These are phyloP conservation scores for Karstenula rhodostoma DNA, from an alignment of 2,329 filamentous ascomycete genomes.

Conservation along the genomic window DNA sequence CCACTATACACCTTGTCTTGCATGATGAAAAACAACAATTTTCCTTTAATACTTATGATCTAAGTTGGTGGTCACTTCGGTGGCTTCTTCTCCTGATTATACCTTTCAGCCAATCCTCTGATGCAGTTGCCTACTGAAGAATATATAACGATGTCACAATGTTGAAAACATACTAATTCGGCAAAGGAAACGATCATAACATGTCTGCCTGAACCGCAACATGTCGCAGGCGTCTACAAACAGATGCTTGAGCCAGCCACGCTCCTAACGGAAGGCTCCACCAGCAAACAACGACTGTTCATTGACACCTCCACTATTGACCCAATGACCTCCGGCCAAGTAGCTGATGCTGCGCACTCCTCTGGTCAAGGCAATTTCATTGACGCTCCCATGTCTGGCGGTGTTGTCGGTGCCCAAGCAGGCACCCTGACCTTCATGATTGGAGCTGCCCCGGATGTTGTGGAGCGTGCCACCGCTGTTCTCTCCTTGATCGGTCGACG, in stretches of 20 bases:
- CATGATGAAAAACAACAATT: slow-evolving; percentile 60
- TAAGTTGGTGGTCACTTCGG: slow-evolving; percentile 72
- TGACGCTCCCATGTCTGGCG: slow-evolving; percentile 96
- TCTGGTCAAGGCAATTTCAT: slow-evolving; percentile 79
- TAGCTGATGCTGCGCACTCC: slow-evolving; percentile 74
- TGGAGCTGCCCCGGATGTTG: slow-evolving; percentile 69
- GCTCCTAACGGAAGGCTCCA: slow-evolving; percentile 58
- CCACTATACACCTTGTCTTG: slow-evolving; percentile 17
- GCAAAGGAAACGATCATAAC: slow-evolving; percentile 83
- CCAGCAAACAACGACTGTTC: slow-evolving; percentile 74
- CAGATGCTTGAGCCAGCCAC: slow-evolving; percentile 72
- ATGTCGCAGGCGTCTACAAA: slow-evolving; percentile 84
- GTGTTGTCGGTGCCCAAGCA: slow-evolving; percentile 87
- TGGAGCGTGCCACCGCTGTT: slow-evolving; percentile 72
- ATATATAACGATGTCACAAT: slow-evolving; percentile 1
- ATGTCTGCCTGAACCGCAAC: slow-evolving; percentile 85
- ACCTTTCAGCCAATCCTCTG: slow-evolving; percentile 77
- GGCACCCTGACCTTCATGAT: slow-evolving; percentile 97
- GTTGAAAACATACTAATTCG: slow-evolving; percentile 28
- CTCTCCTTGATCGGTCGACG: slow-evolving; percentile 85
- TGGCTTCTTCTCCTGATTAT: slow-evolving; percentile 68
- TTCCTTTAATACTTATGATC: slow-evolving; percentile 67
- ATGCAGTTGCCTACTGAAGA: slow-evolving; percentile 39
- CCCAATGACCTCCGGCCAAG: slow-evolving; percentile 79
- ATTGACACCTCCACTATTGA: slow-evolving; percentile 98